phyloP scores from a whole-genome alignment of 2,329 filamentous ascomycete species.

The Xylaria sp. region DNA sequence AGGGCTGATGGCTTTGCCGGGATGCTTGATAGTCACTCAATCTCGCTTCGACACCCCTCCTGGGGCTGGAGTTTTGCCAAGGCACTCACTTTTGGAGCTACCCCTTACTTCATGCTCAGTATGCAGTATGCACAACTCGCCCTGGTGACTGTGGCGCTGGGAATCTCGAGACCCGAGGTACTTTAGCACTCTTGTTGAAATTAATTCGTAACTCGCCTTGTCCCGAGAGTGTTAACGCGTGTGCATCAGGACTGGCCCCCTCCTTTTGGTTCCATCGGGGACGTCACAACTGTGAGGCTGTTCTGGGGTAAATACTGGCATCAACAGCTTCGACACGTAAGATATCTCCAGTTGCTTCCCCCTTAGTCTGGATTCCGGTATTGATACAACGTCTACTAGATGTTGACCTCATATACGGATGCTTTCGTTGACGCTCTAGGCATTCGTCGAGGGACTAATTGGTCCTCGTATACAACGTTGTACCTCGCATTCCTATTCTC shows the following conservation, averaged over 20 bases:
- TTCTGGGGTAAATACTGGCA: constrained; percentile 29
- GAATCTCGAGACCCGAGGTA: too few species aligned
- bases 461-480: constrained; percentile 7
- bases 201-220: too few species aligned
- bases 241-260: constrained; percentile 24
- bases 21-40: background rate
- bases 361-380: too few species aligned
- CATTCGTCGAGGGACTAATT: constrained; percentile 7
- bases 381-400: background rate
- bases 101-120: constrained; percentile 12
- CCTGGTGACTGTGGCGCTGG: constrained; percentile 1
- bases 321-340: constrained; percentile 13
- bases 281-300: background rate
- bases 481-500: constrained; percentile 2
- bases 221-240: too few species aligned
- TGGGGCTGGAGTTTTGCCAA: constrained; percentile 7
- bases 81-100: background rate
- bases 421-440: background rate
- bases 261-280: background rate
- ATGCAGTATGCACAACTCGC: constrained; percentile 26
- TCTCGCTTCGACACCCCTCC: background rate
- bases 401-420: constrained; percentile 6
- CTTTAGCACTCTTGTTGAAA: background rate
- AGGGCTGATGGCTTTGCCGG: background rate
- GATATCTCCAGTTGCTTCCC: background rate